Base-by-base conservation (phyloP, 306 rosid genomes). In the Fragaria ananassa region DNA sequence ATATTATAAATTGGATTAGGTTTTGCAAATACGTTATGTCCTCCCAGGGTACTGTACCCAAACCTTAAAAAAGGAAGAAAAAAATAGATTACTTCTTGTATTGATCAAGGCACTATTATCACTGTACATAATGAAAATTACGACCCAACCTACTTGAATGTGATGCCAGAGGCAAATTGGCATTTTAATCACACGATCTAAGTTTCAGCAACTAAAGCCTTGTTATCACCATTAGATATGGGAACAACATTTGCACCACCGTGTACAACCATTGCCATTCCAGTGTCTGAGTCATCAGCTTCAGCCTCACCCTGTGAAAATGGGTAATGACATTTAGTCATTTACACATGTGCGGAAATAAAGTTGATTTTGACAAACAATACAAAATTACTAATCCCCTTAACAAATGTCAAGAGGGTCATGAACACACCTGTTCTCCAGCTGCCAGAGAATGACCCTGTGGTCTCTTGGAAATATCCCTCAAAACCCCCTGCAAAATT, bases 401-500 rank as follows among this genome's bases (percentile, higher is more conserved):
- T 10, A 18, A 64, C 29, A 54, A 4, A 62, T 62, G 58, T 45
- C 45, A 45, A 45, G 31, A 61, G 46, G 56, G 35, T 60, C 8
- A 46, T 1, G 62, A 74, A 39, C 72, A 80, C 79, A 92, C 97
- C 91, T 83, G 96, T 81, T 82, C 86, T 42, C 79, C 83, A 10
- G 58, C 83, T 27, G 83, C 72, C 64, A 68, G 49, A 45, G 90
- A 31, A 66, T 85, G 88, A 75, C 92, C 95, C 11, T 79, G 98
- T 72, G 77, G 83, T 81, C 88, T 94, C 88, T 90, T 91, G 18
- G 97, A 84, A 77, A 90, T 89, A 61, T 92, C 98, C 83, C 95
- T 94, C 86, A 90, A 71, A 73, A 90, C 79, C 69, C 97, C 92
- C 97, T 94, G 88, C 83, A 84, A 68, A 60, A 78, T 74, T 34